These are phyloP conservation scores for Entamoeba dispar DNA, from an alignment of 208 protist genomes.

Conservation along the genomic window DNA sequence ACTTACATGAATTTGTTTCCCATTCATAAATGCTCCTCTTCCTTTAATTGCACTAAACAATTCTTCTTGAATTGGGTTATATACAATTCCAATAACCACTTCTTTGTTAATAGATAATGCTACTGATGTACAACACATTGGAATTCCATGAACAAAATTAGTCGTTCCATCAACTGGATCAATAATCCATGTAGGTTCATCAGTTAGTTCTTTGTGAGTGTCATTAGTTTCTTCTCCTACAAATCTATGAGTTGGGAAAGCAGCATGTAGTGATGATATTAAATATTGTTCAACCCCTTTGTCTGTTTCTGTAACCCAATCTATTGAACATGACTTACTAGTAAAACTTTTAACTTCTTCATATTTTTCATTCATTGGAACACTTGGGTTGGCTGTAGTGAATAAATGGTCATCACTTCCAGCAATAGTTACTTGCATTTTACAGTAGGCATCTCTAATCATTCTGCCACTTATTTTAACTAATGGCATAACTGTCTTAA, in stretches of 20 bases:
- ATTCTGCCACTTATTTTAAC: neutral
- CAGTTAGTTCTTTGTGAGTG: neutral
- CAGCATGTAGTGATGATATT: neutral
- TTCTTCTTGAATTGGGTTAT: neutral
- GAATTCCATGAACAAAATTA: neutral
- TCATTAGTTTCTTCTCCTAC: neutral
- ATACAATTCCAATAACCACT: neutral
- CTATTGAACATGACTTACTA: neutral
- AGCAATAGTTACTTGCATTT: neutral
- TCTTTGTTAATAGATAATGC: neutral
- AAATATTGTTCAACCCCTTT: neutral
- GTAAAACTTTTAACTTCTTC: neutral
- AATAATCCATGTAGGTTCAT: neutral
- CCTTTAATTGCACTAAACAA: neutral
- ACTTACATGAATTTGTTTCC: neutral
- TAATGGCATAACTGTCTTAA: neutral
- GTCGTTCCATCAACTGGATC: neutral
- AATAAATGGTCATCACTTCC: neutral
- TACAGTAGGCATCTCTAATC: neutral
- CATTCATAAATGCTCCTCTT: neutral
- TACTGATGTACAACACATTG: neutral
- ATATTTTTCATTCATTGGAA: neutral
- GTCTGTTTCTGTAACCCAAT: neutral
- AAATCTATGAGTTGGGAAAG: neutral
- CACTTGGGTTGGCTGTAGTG: neutral